Evolutionary conservation across 2,329 filamentous ascomycete genomes (phyloP).

Genomic region (Pleoardoris graminearum): DNA sequence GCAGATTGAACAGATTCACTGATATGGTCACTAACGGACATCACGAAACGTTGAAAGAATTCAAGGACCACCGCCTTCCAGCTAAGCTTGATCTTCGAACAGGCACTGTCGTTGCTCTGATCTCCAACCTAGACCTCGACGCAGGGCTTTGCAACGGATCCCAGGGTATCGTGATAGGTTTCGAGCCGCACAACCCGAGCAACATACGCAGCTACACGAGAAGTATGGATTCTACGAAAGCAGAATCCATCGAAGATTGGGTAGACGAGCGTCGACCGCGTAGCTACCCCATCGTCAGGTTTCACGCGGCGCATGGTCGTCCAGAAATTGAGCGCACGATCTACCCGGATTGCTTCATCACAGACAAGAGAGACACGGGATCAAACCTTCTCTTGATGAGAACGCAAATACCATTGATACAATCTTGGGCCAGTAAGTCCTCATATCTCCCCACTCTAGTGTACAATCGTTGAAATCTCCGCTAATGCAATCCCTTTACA

Average conservation of each 20-base stretch:
- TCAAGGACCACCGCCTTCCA: conserved; percentile 53
- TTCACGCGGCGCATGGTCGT: not conserved
- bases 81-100: conserved; percentile 51
- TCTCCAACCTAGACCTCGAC: conserved; percentile 52
- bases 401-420: conserved; percentile 63
- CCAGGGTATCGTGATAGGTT: conserved; percentile 36
- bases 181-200: conserved; percentile 41
- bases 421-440: conserved; percentile 59
- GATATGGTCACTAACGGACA: not conserved
- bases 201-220: conserved; percentile 44
- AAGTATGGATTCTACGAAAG: conserved; percentile 16
- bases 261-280: not conserved
- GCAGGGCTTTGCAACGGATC: conserved; percentile 41
- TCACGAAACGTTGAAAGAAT: conserved; percentile 24
- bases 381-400: conserved; percentile 56
- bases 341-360: conserved; percentile 55
- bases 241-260: not conserved
- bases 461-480: not conserved
- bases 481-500: not conserved
- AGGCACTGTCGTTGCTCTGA: conserved; percentile 58
- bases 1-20: conserved; percentile 5
- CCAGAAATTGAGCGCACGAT: conserved; percentile 50
- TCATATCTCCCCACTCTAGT: not conserved
- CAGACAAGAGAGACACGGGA: conserved; percentile 50
- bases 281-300: not conserved